These are phyloP conservation scores for Fomitopsis palustris DNA, from an alignment of 1,284 basidiomycete genomes.

Conservation along the genomic window DNA sequence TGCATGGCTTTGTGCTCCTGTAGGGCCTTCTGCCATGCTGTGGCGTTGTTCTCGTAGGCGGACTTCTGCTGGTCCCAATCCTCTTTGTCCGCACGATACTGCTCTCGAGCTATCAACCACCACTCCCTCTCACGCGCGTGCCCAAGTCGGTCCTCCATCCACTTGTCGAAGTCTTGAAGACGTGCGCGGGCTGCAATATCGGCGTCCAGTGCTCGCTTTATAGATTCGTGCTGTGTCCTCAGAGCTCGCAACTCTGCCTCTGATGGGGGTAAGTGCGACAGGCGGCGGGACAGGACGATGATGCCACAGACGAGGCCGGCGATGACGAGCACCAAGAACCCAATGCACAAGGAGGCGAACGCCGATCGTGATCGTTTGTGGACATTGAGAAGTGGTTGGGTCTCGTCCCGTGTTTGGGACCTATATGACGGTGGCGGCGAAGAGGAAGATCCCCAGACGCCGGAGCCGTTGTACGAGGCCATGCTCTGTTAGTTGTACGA, in stretches of 20 bases:
- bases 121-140: neutral
- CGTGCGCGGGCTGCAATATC: neutral
- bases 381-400: no score
- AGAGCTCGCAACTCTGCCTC: neutral
- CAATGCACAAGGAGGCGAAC: neutral
- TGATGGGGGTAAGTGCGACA: neutral
- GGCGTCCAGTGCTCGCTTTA: neutral
- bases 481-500: no score
- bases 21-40: neutral
- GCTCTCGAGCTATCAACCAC: neutral
- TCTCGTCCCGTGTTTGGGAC: no score
- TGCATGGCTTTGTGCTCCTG: neutral
- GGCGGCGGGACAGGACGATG: neutral
- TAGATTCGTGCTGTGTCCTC: neutral
- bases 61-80: neutral
- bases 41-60: neutral
- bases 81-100: neutral
- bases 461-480: no score
- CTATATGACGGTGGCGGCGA: no score
- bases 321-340: neutral
- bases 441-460: no score
- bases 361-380: no score
- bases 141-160: neutral
- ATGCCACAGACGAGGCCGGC: neutral
- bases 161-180: neutral